Percentiles rank a stretch among this genome's conserved stretches.
Conservation (phyloP, 805 yeast genomes). For the Debaryomyces castellii region DNA sequence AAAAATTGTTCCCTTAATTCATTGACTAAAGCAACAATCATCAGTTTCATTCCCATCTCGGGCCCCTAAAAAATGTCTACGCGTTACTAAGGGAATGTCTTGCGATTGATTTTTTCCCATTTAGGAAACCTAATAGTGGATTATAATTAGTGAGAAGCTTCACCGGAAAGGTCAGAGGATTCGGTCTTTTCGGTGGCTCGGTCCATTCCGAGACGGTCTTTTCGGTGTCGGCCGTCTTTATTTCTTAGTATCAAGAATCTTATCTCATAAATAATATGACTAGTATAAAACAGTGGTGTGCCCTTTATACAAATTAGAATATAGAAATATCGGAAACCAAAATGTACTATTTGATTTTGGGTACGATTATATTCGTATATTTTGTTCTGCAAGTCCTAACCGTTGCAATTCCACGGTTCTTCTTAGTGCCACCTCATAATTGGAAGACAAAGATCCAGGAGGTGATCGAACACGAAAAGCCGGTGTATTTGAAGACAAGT, state of each 20-base stretch:
- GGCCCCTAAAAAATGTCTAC: neutral
- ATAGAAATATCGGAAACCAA: neutral
- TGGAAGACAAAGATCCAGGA: constrained; percentile 35
- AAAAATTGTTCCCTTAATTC: neutral
- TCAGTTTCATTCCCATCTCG: constrained; percentile 3
- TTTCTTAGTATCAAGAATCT: too few relatives aligned
- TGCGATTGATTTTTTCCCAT: constrained; percentile 6
- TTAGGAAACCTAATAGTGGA: constrained; percentile 9
- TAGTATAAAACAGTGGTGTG: too few relatives aligned
- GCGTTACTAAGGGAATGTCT: neutral
- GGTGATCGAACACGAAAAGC: constrained; percentile 32
- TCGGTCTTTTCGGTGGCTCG: neutral
- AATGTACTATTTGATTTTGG: constrained; percentile 1
- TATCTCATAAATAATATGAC: too few relatives aligned
- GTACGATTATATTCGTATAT: constrained; percentile 7
- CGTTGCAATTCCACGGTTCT: constrained; percentile 30
- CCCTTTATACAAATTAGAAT: too few relatives aligned
- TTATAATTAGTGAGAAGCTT: neutral
- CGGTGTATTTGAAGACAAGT: constrained; percentile 36
- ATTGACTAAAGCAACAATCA: neutral
- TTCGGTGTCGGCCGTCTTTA: neutral
- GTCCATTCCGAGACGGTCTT: neutral
- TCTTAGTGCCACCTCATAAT: constrained; percentile 37
- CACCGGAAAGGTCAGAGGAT: neutral
- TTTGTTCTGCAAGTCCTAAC: constrained; percentile 18